Percentiles rank a stretch among this genome's conserved stretches.
Evolutionary conservation across 441 rosid species (phyloP).

Genomic region (Omphalea diandra): DNA sequence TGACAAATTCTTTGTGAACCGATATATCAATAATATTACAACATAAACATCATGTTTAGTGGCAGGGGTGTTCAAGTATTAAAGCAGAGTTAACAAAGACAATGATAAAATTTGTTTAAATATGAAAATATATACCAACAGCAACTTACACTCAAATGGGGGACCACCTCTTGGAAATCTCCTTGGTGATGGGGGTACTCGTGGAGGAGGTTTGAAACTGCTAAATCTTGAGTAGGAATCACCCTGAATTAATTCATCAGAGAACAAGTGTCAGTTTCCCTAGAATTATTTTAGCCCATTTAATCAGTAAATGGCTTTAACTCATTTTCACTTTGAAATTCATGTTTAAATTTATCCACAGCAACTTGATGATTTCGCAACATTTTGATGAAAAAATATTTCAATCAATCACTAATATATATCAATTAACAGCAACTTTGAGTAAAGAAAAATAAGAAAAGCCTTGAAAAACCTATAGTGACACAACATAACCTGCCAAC

Average conservation of each 20-base stretch:
- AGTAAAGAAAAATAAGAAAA: not conserved
- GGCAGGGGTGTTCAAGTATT: not conserved
- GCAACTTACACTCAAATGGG: constrained; percentile 62
- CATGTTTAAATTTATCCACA: not conserved
- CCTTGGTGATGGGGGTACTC: constrained; percentile 71
- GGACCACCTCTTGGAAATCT: constrained; percentile 77
- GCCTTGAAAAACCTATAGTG: not conserved
- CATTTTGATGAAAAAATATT: not conserved
- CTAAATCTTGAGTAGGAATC: constrained; percentile 64
- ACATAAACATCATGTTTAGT: not conserved
- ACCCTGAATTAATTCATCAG: constrained; percentile 41
- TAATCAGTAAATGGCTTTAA: not conserved
- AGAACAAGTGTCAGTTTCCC: not conserved
- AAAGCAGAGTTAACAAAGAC: not conserved
- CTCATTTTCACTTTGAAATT: not conserved
- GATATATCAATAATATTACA: constrained; percentile 8
- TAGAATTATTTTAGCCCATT: not conserved
- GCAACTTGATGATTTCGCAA: not conserved
- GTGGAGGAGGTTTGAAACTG: constrained; percentile 57
- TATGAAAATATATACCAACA: not conserved
- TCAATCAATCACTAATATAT: not conserved
- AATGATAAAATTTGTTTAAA: not conserved
- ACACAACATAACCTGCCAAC: not conserved
- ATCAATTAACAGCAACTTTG: not conserved
- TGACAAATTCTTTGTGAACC: not conserved